These are phyloP conservation scores for Diutina mesorugosa DNA, from an alignment of 1,139 yeast species.

Conservation along the genomic window DNA sequence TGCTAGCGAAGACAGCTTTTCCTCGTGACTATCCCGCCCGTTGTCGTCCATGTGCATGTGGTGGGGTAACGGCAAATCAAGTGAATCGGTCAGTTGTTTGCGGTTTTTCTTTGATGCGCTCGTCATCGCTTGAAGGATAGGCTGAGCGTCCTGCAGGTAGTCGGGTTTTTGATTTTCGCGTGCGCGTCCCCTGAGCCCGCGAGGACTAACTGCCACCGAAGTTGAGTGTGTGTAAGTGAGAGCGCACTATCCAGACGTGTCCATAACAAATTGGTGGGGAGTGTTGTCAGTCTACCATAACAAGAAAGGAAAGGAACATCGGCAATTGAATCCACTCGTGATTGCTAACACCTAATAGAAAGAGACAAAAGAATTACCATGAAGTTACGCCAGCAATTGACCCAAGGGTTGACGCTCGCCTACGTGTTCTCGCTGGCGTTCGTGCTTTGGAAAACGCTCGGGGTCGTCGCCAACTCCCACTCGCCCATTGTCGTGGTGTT, in stretches of 20 bases:
- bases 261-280: no score
- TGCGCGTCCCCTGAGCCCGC: background rate
- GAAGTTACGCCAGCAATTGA: conserved; percentile 34
- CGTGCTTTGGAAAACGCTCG: conserved; percentile 81
- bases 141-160: background rate
- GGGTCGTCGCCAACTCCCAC: conserved; percentile 67
- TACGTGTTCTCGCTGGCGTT: conserved; percentile 81
- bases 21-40: background rate
- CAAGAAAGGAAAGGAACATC: no score
- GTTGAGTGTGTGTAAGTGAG: no score
- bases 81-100: background rate
- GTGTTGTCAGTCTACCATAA: no score
- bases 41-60: background rate
- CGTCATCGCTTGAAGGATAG: background rate
- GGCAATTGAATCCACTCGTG: no score
- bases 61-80: background rate
- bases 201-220: no score
- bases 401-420: conserved; percentile 55
- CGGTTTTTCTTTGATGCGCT: background rate
- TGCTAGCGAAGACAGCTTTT: background rate
- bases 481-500: conserved; percentile 95
- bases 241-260: no score
- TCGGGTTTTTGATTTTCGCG: background rate
- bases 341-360: no score
- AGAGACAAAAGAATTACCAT: conserved; percentile 8